Percentiles rank a stretch among this genome's conserved stretches.
Evolutionary conservation across 2,329 filamentous ascomycete species (phyloP).

Genomic region (Claviceps fusiformis): DNA sequence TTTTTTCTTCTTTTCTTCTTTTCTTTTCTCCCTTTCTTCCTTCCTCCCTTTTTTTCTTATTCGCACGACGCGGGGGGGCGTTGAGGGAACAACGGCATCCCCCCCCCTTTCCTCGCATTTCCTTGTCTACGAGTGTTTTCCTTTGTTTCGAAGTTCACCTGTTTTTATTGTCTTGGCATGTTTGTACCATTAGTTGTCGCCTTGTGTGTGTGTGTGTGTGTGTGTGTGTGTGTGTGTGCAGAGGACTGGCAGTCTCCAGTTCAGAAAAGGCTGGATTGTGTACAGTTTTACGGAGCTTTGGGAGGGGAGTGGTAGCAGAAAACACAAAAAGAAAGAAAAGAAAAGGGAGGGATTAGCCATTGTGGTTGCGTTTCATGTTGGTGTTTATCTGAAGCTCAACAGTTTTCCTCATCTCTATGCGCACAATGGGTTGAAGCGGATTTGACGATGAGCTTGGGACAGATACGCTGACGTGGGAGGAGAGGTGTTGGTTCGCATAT

Average conservation of each 20-base stretch:
- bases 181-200: constrained; percentile 3
- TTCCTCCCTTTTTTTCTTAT: not conserved
- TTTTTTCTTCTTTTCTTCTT: not conserved
- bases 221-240: not conserved
- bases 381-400: not conserved
- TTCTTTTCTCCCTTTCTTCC: not conserved
- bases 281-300: not conserved
- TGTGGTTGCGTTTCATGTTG: not conserved
- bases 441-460: not conserved
- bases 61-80: not conserved
- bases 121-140: not conserved
- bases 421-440: too few species aligned
- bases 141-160: not conserved
- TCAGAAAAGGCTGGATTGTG: not conserved
- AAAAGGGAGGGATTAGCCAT: not conserved
- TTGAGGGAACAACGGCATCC: not conserved
- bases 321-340: not conserved
- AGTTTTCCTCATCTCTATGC: not conserved
- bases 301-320: not conserved
- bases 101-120: not conserved
- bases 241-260: not conserved
- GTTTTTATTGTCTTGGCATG: constrained; percentile 1
- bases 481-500: not conserved
- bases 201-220: not conserved
- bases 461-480: not conserved